phyloP scores from a whole-genome alignment of 2,329 filamentous ascomycete species.

The Huntiella abstrusa region DNA sequence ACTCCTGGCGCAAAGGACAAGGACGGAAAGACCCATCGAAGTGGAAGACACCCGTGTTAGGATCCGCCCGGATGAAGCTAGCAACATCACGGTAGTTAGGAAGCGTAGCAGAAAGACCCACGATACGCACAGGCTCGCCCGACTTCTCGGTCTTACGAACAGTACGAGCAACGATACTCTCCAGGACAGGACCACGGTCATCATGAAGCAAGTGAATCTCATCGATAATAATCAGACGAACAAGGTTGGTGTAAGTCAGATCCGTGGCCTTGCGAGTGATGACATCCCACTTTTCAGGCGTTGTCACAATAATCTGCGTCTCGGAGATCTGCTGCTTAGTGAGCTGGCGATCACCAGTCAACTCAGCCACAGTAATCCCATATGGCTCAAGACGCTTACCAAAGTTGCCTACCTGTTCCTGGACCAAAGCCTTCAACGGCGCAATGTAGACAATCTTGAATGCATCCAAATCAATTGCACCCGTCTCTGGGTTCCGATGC shows the following conservation, averaged over 20 bases:
- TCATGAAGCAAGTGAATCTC: constrained; percentile 97
- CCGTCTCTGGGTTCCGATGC: constrained; percentile 69
- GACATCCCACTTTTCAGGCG: constrained; percentile 97
- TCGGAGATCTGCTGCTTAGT: constrained; percentile 97
- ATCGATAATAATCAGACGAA: constrained; percentile 87
- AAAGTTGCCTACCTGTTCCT: constrained; percentile 96
- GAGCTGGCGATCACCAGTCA: constrained; percentile 93
- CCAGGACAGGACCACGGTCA: constrained; percentile 85
- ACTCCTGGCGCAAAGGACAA: constrained; percentile 89
- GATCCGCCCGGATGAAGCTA: constrained; percentile 81
- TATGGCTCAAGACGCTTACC: constrained; percentile 78
- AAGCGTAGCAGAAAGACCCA: constrained; percentile 84
- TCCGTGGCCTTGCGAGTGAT: constrained; percentile 97
- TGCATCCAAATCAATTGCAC: constrained; percentile 85
- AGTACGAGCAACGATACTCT: constrained; percentile 89
- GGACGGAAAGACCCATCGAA: constrained; percentile 90
- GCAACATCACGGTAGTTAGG: constrained; percentile 95
- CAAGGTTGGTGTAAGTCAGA: constrained; percentile 91
- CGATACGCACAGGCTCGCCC: constrained; percentile 74
- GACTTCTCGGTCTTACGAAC: constrained; percentile 89
- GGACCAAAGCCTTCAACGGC: constrained; percentile 83
- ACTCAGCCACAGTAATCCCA: constrained; percentile 80
- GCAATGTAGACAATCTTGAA: constrained; percentile 99
- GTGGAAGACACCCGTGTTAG: constrained; percentile 73
- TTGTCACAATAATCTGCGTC: constrained; percentile 95